Evolutionary conservation across 768 basidiomycete species (phyloP).

Genomic region (Tricholoma terreum): DNA sequence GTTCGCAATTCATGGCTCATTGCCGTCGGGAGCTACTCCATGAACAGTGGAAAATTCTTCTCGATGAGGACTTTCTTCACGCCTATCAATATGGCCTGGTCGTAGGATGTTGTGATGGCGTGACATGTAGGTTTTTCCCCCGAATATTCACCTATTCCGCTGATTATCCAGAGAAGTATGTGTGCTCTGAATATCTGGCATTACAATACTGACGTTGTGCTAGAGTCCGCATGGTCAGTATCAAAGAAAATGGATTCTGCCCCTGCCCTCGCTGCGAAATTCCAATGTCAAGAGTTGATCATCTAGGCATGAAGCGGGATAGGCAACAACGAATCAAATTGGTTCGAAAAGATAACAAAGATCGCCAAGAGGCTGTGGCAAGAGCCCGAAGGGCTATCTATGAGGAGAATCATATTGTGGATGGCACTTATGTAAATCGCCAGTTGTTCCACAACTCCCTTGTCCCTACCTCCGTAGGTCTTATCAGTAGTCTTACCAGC

Average conservation of each 20-base stretch:
- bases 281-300: too few species aligned
- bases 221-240: too few species aligned
- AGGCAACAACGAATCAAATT: neutral
- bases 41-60: neutral
- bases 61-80: slow-evolving; percentile 9
- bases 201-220: too few species aligned
- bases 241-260: too few species aligned
- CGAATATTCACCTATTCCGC: slow-evolving; percentile 31
- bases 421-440: slow-evolving; percentile 6
- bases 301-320: too few species aligned
- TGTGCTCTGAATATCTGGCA: too few species aligned
- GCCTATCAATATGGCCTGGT: slow-evolving; percentile 18
- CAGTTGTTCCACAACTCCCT: slow-evolving; percentile 1
- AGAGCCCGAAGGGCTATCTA: slow-evolving; percentile 4
- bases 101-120: neutral
- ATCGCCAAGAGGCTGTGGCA: neutral
- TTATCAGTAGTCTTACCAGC: neutral
- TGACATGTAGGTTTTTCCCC: slow-evolving; percentile 14
- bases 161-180: too few species aligned
- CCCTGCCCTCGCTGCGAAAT: too few species aligned
- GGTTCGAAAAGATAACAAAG: neutral
- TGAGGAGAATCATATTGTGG: neutral
- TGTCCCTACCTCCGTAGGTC: slow-evolving; percentile 14
- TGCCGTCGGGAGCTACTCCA: slow-evolving; percentile 1
- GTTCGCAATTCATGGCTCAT: neutral